Conservation (phyloP, 2,329 filamentous ascomycete genomes). For the Penicillium sp. region DNA sequence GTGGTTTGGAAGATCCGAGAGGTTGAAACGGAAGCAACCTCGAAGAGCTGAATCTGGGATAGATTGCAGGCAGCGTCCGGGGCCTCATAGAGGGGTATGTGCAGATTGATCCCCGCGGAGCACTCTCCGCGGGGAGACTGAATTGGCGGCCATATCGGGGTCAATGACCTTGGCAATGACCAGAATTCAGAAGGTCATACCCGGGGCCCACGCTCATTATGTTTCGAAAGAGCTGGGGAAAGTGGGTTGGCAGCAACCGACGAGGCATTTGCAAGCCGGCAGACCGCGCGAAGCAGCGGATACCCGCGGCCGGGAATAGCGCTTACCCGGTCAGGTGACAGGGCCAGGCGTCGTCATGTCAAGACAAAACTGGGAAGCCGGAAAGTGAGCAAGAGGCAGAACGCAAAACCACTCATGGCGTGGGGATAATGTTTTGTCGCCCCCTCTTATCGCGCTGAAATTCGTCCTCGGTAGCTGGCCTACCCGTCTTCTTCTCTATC, state of each 20-base stretch:
- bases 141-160: conserved; percentile 1
- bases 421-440: conserved; percentile 18
- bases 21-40: too few species aligned
- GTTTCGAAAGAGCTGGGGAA: not conserved
- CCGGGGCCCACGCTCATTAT: not conserved
- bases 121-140: not conserved
- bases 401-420: conserved; percentile 2
- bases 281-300: conserved; percentile 4
- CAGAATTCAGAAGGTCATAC: not conserved
- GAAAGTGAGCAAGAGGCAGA: conserved; percentile 1
- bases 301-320: conserved; percentile 11
- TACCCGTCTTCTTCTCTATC: too few species aligned
- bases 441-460: not conserved
- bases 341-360: too few species aligned
- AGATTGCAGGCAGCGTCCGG: too few species aligned
- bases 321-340: conserved; percentile 14
- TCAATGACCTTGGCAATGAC: not conserved
- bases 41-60: too few species aligned
- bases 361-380: too few species aligned
- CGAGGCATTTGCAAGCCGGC: conserved; percentile 3
- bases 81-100: too few species aligned
- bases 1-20: too few species aligned
- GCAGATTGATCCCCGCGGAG: not conserved
- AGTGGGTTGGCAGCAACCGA: not conserved
- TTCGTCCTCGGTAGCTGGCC: not conserved